Conservation (phyloP, 495 filamentous ascomycete genomes). For the Lasiosphaeriaceae sp. region DNA sequence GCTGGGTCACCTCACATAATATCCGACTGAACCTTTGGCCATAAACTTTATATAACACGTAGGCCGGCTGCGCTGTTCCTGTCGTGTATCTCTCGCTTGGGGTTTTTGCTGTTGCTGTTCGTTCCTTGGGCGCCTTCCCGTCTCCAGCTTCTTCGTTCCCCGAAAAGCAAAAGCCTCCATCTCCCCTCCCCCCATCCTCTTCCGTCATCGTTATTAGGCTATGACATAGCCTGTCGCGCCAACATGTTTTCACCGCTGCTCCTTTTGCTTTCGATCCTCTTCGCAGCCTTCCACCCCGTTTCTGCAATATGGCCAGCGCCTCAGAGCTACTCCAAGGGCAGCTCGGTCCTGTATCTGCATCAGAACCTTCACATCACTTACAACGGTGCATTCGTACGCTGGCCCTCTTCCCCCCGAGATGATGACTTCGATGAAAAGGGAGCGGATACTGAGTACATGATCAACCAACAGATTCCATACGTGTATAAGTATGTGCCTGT, state of each 20-base stretch:
- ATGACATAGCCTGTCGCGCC: not conserved
- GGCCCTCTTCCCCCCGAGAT: constrained; percentile 12
- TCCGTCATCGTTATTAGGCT: not conserved
- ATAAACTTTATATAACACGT: constrained; percentile 3
- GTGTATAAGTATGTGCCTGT: constrained; percentile 35
- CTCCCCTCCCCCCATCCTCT: not conserved
- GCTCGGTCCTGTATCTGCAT: constrained; percentile 52
- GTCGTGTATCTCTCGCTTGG: not conserved
- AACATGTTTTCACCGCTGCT: constrained; percentile 30
- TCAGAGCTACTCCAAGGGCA: constrained; percentile 46
- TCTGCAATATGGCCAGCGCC: constrained; percentile 61
- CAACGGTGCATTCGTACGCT: constrained; percentile 52
- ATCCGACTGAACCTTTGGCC: constrained; percentile 2
- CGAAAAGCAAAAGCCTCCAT: not conserved
- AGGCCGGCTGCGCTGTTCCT: not conserved
- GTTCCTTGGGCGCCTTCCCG: not conserved
- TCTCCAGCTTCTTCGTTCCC: not conserved
- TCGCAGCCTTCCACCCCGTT: constrained; percentile 30
- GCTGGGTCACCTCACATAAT: not conserved
- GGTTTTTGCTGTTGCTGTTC: not conserved
- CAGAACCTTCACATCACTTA: constrained; percentile 51
- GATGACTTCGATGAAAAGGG: constrained; percentile 2
- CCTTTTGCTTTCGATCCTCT: constrained; percentile 29
- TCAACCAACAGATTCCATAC: constrained; percentile 39
- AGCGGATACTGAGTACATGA: constrained; percentile 23